Evolutionary conservation across 2,329 filamentous ascomycete species (phyloP).

Genomic region (Aspergillus phoenicis): DNA sequence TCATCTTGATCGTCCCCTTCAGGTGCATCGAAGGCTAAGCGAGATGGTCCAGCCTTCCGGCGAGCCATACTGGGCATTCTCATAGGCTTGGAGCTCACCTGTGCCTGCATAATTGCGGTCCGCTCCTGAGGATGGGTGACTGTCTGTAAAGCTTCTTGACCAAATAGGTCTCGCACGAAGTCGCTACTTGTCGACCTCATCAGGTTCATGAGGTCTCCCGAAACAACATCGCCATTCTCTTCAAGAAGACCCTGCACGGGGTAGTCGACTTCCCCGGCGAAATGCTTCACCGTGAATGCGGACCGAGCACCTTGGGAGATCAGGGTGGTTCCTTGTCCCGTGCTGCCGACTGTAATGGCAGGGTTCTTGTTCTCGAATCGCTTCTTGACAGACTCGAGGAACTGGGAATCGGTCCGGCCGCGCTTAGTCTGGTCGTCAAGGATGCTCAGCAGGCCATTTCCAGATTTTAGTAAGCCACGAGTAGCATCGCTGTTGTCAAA

Average conservation of each 20-base stretch:
- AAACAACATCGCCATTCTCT: slow-evolving; percentile 95
- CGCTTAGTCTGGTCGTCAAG: slow-evolving; percentile 93
- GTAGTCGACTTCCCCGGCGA: slow-evolving; percentile 95
- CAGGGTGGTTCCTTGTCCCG: slow-evolving; percentile 86
- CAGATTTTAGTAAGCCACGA: slow-evolving; percentile 84
- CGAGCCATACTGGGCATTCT: slow-evolving; percentile 90
- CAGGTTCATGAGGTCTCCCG: slow-evolving; percentile 91
- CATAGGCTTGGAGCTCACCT: slow-evolving; percentile 92
- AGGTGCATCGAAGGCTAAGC: slow-evolving; percentile 40
- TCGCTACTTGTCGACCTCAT: slow-evolving; percentile 84
- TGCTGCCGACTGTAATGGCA: slow-evolving; percentile 76
- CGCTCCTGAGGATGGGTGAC: slow-evolving; percentile 91
- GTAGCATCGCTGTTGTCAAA: slow-evolving; percentile 97
- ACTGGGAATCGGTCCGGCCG: slow-evolving; percentile 82
- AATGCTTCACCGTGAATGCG: slow-evolving; percentile 89
- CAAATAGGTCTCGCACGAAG: slow-evolving; percentile 87
- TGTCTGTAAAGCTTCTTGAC: slow-evolving; percentile 92
- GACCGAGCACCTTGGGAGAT: slow-evolving; percentile 77
- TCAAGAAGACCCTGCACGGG: slow-evolving; percentile 83
- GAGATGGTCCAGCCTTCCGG: slow-evolving; percentile 64
- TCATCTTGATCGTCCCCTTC: slow-evolving; percentile 45
- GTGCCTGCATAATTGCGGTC: slow-evolving; percentile 89
- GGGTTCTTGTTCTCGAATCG: slow-evolving; percentile 94
- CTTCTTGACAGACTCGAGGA: slow-evolving; percentile 87
- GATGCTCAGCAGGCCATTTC: slow-evolving; percentile 91